These are phyloP conservation scores for Cercospora citrullina DNA, from an alignment of 2,329 filamentous ascomycete species.

Conservation along the genomic window DNA sequence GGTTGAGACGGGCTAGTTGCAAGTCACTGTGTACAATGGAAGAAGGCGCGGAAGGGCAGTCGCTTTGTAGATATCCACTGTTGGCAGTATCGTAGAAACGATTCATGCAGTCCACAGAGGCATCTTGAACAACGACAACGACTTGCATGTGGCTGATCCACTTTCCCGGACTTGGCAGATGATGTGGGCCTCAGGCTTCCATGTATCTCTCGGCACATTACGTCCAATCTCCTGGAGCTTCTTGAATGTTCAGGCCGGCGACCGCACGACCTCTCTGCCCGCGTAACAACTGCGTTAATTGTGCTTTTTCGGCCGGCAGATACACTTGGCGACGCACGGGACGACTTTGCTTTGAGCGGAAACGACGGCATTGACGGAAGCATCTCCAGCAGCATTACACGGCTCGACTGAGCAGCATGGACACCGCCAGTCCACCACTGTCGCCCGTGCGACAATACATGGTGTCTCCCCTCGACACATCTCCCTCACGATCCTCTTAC, in stretches of 20 bases:
- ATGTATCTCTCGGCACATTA: neutral
- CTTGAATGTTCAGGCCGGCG: neutral
- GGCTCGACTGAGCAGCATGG: constrained; percentile 20
- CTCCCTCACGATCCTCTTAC: constrained; percentile 36
- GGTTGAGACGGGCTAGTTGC: neutral
- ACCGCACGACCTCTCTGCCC: neutral
- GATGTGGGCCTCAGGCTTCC: neutral
- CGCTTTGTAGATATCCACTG: neutral
- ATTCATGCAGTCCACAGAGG: neutral
- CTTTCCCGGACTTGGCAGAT: neutral
- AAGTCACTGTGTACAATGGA: neutral
- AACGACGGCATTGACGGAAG: neutral
- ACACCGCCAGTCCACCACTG: constrained; percentile 44
- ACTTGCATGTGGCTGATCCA: neutral
- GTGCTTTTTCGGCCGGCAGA: neutral
- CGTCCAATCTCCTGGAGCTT: neutral
- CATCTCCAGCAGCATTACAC: neutral
- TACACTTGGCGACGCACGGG: neutral
- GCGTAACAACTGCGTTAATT: neutral
- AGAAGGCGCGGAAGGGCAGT: neutral
- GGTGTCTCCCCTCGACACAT: constrained; percentile 47
- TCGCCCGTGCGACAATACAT: constrained; percentile 46
- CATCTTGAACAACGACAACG: neutral
- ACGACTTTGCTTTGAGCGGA: neutral
- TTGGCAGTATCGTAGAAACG: neutral